Base-by-base conservation (phyloP, 192 early-diverging fungal species). In the Coemansia sp. region DNA sequence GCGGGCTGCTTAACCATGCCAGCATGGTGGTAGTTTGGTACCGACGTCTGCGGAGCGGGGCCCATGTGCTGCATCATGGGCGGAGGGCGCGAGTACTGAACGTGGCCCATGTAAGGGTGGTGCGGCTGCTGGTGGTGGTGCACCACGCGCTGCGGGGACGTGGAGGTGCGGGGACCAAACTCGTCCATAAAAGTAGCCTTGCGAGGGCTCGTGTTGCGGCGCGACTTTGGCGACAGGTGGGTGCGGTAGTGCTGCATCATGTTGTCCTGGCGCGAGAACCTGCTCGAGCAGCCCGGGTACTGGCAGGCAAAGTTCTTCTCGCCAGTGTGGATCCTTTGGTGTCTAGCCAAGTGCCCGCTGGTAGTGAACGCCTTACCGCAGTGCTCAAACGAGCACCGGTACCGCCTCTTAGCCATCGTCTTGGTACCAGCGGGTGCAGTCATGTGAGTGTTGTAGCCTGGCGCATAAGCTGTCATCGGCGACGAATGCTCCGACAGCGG, bases 221-320 rank as follows among this genome's bases (percentile, higher is more conserved):
- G 85, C 38, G 88, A 89, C 75, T 89, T 89, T 21, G 85, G 69
- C n/a, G 89, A 89, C 66, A 88, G 78, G 57, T 93, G 91, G 3
- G 90, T 90, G 43, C 89, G 88, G 70, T 89, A 90, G 65, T 93
- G 92, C 63, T 93, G 92, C 87, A 89, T 91, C 89, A 91, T 91
- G 75, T 93, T 91, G 73, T 92, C 91, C 52, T 91, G 89, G 57
- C 91, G 83, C 39, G 90, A 90, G 58, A 93, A 93, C 59, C 85
- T 78, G 63, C 86, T 87, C 26, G 77, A 79, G 71, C 91, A 93
- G 1, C 86, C 88, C 8, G 83, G 82, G 73, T 87, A 85, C 13
- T 84, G 69, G 68, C 92, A 93, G 0, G 82, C 57, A 70, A 89
- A 92, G 72, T 90, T 88, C 70, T 91, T 92, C 73, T 92, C 91